Base-by-base conservation (phyloP, 129 eudicot genomes). In the Flaveria trinervia region DNA sequence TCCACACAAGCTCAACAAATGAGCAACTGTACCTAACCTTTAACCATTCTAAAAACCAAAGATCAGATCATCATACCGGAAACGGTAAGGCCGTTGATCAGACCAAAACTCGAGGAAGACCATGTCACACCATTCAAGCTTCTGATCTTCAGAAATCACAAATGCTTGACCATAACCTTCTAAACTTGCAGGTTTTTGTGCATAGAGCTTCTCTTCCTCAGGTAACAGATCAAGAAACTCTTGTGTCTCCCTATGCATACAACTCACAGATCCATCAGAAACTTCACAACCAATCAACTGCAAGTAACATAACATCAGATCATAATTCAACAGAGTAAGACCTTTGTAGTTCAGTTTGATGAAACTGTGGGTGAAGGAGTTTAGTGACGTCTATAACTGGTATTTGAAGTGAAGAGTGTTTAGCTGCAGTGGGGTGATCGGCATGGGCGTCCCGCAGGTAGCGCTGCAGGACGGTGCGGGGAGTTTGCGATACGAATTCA, bases 161-260 rank as follows among this genome's bases (percentile, higher is more conserved):
- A 81, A 81, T 2, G 85, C 85, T 76, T 81, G 85, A 76, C 85
- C 85, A 41, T 81, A 81, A 70, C 85, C 85, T 76, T 81, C 85
- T 44, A 81, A 65, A 76, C 85, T 76, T 81, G 81, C 85, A 39
- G 81, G 78, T 65, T 76, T 70, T 70, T 81, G 85, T 22, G 81
- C 85, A 76, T 81, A 81, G n/a, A 25, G 41, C 17, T 61, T 70
- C 55, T 70, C 76, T 28, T 70, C 85, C 67, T 81, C 85, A 50
- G 76, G 18, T 68, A 80, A 17, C 25, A 76, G 41, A 30, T 81
- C 45, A 7, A 81, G 76, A 65, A 81, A 81, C 73, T 83, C 79
- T 22, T 57, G 60, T 55, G 23, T 54, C 66, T 83, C 72, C 68
- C 33, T 67, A 44, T 78, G 44, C 83, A 77, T 83, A 70, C 9